Base-by-base conservation (phyloP, 768 basidiomycete genomes). In the Tylopilus subfusipes region DNA sequence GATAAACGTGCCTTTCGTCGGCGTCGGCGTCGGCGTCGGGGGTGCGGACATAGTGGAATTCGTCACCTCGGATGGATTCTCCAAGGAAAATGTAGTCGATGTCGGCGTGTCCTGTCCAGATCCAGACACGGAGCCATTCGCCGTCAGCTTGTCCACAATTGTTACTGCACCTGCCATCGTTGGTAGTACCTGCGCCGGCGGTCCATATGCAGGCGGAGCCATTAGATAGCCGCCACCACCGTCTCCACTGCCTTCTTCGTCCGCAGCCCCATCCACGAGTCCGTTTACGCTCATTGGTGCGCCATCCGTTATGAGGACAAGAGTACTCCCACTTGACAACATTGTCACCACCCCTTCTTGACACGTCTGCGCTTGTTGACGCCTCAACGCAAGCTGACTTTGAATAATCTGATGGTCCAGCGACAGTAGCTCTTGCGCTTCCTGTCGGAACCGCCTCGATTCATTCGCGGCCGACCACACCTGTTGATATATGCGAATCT, bases 401-500 rank as follows among this genome's bases (percentile, higher is more conserved):
- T 40, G 56, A 24, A 58, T 56, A 25, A 57, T 54, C 47, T 58
- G 58, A 21, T 57, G 54, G 13, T 67, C 66, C 54, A 64, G 33
- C 2, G 48, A 25, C 13, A 66, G 27, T 2, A 61, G 19, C 25
- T 61, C 52, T 6, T 63, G 61, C 18, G 48, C 56, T n/a, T 68
- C 65, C 5, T 63, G 53, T 12, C 55, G 60, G 25, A 54, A 55
- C 25, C 63, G 59, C 39, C 33, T 65, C 34, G 66, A 63, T 30
- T 68, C 66, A 18, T 43, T 47, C 27, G 54, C 75, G 5, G 74
- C 72, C 16, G 65, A 69, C 46, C 79, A 72, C 7, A 84, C 73
- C 51, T 79, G 73, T 54, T 77, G 78, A 48, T 82, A 72, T 16
- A 78, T 81, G n/a, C 82, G 75, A 42, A 83, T 73, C 52, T 82